phyloP scores from a whole-genome alignment of 148 eudicot species.

The Bassia scoparia region DNA sequence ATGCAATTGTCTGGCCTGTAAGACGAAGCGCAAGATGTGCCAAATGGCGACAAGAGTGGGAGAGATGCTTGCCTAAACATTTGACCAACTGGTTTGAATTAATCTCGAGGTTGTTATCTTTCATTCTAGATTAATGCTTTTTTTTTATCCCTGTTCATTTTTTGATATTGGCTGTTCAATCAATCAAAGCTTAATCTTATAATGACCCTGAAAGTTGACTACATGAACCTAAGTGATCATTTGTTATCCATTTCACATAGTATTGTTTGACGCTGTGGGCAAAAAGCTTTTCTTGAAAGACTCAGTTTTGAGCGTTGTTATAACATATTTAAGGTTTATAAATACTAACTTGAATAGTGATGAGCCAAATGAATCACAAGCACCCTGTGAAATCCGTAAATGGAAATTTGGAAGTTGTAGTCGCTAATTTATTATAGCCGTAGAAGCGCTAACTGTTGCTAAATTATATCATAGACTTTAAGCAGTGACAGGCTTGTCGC shows the following conservation, averaged over 20 bases:
- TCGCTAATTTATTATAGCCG: background rate
- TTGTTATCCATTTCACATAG: too few relatives aligned
- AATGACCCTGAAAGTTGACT: too few relatives aligned
- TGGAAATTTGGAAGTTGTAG: background rate
- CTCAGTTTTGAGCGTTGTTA: too few relatives aligned
- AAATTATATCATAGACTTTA: background rate
- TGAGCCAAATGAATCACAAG: background rate
- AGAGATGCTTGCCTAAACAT: constrained; percentile 77
- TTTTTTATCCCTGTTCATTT: background rate
- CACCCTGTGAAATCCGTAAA: background rate
- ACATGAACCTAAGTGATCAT: too few relatives aligned
- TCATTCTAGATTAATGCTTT: background rate
- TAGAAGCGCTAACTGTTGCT: background rate
- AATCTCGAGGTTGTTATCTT: constrained; percentile 58
- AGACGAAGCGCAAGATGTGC: constrained; percentile 66
- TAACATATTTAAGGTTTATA: too few relatives aligned
- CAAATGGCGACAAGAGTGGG: constrained; percentile 75
- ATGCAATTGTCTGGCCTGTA: constrained; percentile 84
- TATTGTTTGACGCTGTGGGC: background rate
- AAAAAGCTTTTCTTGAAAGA: background rate
- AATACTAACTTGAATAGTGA: background rate
- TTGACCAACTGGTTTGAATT: constrained; percentile 72
- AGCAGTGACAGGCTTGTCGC: too few relatives aligned
- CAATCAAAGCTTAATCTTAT: too few relatives aligned
- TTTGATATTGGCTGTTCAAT: background rate